These are phyloP conservation scores for Amanita fuliginea DNA, from an alignment of 768 basidiomycete species.

Conservation along the genomic window DNA sequence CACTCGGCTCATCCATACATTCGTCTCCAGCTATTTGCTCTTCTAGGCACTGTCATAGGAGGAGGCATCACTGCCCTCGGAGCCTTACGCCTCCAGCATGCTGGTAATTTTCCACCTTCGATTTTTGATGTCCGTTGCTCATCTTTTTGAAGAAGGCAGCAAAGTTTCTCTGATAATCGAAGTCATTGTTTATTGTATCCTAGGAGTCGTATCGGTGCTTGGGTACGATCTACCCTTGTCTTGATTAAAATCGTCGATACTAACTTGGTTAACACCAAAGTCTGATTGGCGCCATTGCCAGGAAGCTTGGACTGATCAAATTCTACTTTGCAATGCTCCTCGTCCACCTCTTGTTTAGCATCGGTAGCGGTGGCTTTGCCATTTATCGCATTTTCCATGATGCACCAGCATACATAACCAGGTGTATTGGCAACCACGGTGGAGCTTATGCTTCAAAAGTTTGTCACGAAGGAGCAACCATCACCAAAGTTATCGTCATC, in stretches of 20 bases:
- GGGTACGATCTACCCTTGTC: constrained; percentile 21
- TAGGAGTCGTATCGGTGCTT: constrained; percentile 32
- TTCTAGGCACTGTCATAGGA: constrained; percentile 36
- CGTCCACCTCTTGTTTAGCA: constrained; percentile 32
- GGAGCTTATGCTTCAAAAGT: constrained; percentile 18
- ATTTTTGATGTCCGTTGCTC: not conserved
- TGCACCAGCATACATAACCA: constrained; percentile 22
- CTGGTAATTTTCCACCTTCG: constrained; percentile 12
- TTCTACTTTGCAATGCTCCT: constrained; percentile 31
- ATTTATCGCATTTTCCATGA: constrained; percentile 33
- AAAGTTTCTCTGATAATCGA: constrained; percentile 30
- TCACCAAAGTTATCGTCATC: constrained; percentile 32
- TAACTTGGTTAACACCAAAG: constrained; percentile 14
- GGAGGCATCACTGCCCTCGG: constrained; percentile 26
- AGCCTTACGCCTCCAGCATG: constrained; percentile 22
- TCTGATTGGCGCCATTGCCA: constrained; percentile 30
- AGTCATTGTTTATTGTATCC: constrained; percentile 28
- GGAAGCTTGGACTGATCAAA: constrained; percentile 28
- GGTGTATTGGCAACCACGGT: constrained; percentile 24
- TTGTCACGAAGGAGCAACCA: constrained; percentile 27
- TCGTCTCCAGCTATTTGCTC: constrained; percentile 22
- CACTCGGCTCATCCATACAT: not conserved
- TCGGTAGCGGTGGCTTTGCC: constrained; percentile 31
- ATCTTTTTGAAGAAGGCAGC: constrained; percentile 18
- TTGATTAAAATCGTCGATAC: not conserved